These are phyloP conservation scores for Mollisiaceae sp. DNA, from an alignment of 2,329 filamentous ascomycete genomes.

Conservation along the genomic window DNA sequence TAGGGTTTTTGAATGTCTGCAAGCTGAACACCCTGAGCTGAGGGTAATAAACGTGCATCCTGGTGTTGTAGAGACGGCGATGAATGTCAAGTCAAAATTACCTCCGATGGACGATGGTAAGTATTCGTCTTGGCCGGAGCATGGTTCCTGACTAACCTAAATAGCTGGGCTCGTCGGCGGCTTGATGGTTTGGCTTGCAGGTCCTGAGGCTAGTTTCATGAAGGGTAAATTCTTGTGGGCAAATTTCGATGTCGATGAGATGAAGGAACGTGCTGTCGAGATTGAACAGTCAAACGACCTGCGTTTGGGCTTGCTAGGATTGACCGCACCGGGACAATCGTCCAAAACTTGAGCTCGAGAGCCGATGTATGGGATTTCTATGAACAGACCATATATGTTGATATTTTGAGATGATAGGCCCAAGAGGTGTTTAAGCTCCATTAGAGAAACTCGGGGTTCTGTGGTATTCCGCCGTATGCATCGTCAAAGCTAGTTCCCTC, in stretches of 20 bases:
- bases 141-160: not conserved
- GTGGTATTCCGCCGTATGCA: slow-evolving; percentile 23
- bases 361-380: not conserved
- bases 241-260: slow-evolving; percentile 55
- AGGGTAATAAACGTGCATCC: slow-evolving; percentile 2
- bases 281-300: slow-evolving; percentile 29
- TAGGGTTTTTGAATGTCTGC: slow-evolving; percentile 7
- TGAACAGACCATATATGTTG: not conserved
- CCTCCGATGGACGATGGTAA: slow-evolving; percentile 9
- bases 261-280: slow-evolving; percentile 46
- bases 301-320: not conserved
- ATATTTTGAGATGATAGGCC: not conserved
- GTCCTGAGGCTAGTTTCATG: slow-evolving; percentile 49
- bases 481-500: slow-evolving; percentile 36
- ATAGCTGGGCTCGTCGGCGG: slow-evolving; percentile 5
- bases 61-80: slow-evolving; percentile 1
- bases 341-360: not conserved
- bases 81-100: slow-evolving; percentile 24
- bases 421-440: not conserved
- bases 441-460: not conserved
- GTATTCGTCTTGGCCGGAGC: not conserved
- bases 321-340: not conserved
- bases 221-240: slow-evolving; percentile 51
- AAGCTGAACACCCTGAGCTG: slow-evolving; percentile 10
- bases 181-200: slow-evolving; percentile 9